Evolutionary conservation across 2,329 filamentous ascomycete species (phyloP).

Genomic region (Myotisia sp.): DNA sequence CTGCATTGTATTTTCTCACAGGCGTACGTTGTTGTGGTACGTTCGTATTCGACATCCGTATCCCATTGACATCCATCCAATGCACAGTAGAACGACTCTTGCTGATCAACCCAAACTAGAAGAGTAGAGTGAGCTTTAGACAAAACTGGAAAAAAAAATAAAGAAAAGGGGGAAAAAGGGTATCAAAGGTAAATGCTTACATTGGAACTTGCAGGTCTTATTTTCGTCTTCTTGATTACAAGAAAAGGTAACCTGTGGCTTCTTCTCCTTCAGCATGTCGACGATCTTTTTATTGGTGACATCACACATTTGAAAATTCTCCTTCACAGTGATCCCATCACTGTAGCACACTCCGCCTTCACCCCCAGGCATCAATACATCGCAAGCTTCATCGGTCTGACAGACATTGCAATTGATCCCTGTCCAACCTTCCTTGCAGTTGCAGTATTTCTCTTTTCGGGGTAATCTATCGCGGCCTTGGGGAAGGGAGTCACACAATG

Average conservation of each 20-base stretch:
- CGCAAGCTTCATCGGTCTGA: slow-evolving; percentile 65
- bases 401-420: slow-evolving; percentile 99
- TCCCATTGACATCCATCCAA: slow-evolving; percentile 65
- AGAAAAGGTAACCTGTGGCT: slow-evolving; percentile 87
- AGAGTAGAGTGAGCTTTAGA: slow-evolving; percentile 15
- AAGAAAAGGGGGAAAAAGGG: neutral
- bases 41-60: slow-evolving; percentile 51
- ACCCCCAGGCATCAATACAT: slow-evolving; percentile 70
- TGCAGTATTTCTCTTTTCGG: slow-evolving; percentile 55
- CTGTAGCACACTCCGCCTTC: slow-evolving; percentile 83
- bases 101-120: slow-evolving; percentile 81
- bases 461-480: slow-evolving; percentile 66
- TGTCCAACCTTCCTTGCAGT: slow-evolving; percentile 85
- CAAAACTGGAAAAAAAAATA: slow-evolving; percentile 8
- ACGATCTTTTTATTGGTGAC: slow-evolving; percentile 93
- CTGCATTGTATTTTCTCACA: slow-evolving; percentile 75
- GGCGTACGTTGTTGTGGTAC: slow-evolving; percentile 71
- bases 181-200: slow-evolving; percentile 44
- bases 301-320: slow-evolving; percentile 96
- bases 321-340: slow-evolving; percentile 74
- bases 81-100: slow-evolving; percentile 92
- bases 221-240: slow-evolving; percentile 61
- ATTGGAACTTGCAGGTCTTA: slow-evolving; percentile 84
- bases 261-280: slow-evolving; percentile 66
- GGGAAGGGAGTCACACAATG: slow-evolving; percentile 79